Evolutionary conservation across 2,329 filamentous ascomycete genomes (phyloP), one percentile per base, ranked within the genome.

Genomic region (Arthrobotrys sphaeroides): DNA sequence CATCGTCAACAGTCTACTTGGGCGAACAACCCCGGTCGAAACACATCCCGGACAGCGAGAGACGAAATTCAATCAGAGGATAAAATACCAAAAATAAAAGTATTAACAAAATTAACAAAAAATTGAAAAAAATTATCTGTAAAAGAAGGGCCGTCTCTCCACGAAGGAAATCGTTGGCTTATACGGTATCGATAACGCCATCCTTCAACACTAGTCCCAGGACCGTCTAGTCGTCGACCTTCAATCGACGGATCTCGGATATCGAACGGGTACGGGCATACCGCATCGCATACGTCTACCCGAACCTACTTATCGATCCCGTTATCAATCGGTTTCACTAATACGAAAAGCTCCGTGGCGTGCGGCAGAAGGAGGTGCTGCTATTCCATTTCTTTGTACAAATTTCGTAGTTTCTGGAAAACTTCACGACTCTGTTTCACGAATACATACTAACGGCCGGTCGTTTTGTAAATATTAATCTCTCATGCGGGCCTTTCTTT

Each of bases 1-100:
- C 16, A n/a, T n/a, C n/a, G 26, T n/a, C 22, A 36, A 36, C n/a
- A 79, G 73, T 78, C 16, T 45, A 76, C 13, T 57, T 74, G 26
- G 78, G 77, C 12, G 75, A 79, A 60, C 53, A 78, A 43, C 75
- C 67, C n/a, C 61, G 60, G 26, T 40, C 16, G 18, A 40, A 22
- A n/a, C 43, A 53, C 20, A 43, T 60, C 40, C 51, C 51, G 31
- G 43, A 69, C 20, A 45, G 38, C 62, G 33, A 57, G 18, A 36
- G 38, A 5, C 28, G 26, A 5, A 31, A 13, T 2, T 33, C 26
- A 7, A 55, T 55, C 31, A 36, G 31, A 55, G 28, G 10, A 33
- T 33, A 38, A 33, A 5, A n/a, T 24, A 49, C 26, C 26, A 31
- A 53, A 24, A 36, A 47, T 26, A 47, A 47, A 12, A 47, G 38